Percentiles rank a stretch among this genome's conserved stretches.
Conservation (phyloP, 176 grass and related monocot genomes). For the Phragmites australis region DNA sequence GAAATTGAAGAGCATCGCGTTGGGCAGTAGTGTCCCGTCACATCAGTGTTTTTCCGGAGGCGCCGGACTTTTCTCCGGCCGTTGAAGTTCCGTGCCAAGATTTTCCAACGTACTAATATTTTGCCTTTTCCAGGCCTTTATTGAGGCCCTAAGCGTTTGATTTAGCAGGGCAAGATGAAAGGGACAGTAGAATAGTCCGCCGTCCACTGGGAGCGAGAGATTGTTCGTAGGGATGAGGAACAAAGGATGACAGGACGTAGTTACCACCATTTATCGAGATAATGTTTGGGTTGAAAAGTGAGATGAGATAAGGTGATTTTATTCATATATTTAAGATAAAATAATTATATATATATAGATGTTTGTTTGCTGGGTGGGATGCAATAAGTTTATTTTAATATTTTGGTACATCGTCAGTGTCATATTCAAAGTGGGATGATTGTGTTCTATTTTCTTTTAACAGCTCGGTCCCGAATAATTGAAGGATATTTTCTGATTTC, state of each 20-base stretch:
- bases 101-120: neutral
- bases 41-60: neutral
- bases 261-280: no score
- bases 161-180: neutral
- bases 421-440: no score
- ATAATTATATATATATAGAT: no score
- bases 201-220: neutral
- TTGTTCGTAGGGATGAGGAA: neutral
- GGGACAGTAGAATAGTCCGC: neutral
- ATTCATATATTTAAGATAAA: no score
- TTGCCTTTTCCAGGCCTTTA: neutral
- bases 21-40: neutral
- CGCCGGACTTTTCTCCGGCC: neutral
- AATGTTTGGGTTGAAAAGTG: no score
- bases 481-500: no score
- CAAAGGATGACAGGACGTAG: neutral
- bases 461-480: no score
- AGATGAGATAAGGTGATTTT: no score
- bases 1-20: neutral
- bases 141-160: neutral
- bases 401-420: no score
- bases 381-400: no score
- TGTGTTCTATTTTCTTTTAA: no score
- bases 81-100: neutral
- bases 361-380: no score